Conservation (phyloP, 2,329 filamentous ascomycete genomes). For the Fonsecaea pedrosoi region DNA sequence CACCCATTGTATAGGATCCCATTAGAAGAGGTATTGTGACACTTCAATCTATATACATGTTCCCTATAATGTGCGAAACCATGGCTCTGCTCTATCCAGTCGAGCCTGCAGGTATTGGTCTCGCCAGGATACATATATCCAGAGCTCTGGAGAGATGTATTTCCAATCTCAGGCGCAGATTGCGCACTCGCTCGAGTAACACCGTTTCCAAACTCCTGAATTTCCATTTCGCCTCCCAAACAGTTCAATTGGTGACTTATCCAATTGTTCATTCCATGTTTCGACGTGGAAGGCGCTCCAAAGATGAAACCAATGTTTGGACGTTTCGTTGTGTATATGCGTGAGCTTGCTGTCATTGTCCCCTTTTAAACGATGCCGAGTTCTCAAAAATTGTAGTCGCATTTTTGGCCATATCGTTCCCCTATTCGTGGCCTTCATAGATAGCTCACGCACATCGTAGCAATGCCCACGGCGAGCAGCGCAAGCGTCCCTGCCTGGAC, state of each 20-base stretch:
- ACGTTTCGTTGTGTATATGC: neutral
- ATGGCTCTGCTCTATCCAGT: neutral
- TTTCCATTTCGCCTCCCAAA: neutral
- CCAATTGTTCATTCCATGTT: neutral
- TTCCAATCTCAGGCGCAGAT: neutral
- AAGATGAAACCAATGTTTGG: neutral
- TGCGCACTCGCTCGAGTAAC: neutral
- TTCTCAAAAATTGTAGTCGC: neutral
- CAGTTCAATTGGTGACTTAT: neutral
- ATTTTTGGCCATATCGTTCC: neutral
- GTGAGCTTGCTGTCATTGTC: neutral
- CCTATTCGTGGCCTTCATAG: conserved; percentile 8
- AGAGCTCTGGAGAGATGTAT: neutral
- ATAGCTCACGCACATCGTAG: conserved; percentile 14
- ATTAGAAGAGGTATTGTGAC: too few relatives aligned
- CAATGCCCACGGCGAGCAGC: conserved; percentile 20
- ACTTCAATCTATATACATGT: neutral
- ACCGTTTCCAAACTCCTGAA: neutral
- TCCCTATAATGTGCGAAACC: neutral
- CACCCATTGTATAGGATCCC: too few relatives aligned
- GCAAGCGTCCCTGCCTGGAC: conserved; percentile 20
- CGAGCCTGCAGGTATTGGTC: neutral
- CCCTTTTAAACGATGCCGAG: neutral
- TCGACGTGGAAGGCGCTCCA: neutral
- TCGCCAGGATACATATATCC: neutral